Evolutionary conservation across 2,329 filamentous ascomycete genomes (phyloP).

Genomic region (Fonsecaea pedrosoi): DNA sequence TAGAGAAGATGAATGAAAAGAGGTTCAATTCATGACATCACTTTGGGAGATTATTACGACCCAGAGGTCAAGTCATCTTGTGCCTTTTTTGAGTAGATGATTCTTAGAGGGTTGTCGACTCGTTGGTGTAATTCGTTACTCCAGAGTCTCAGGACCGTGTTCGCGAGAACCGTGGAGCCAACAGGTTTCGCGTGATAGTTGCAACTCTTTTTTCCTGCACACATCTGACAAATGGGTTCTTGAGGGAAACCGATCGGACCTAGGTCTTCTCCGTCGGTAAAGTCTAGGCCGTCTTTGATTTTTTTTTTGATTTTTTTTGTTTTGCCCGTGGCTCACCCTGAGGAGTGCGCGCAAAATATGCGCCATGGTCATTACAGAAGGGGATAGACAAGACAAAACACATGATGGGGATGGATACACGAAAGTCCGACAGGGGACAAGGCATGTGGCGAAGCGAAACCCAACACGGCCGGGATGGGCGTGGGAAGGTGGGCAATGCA

Average conservation of each 20-base stretch:
- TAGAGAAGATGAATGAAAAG: background rate
- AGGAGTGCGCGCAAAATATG: background rate
- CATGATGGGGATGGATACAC: background rate
- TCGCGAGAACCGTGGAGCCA: background rate
- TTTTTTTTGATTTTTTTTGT: background rate
- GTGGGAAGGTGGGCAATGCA: background rate
- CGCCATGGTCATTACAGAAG: background rate
- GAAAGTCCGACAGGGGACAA: background rate
- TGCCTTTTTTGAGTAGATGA: background rate
- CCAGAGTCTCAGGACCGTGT: background rate
- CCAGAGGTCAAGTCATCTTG: background rate
- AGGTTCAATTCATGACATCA: background rate
- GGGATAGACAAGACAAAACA: background rate
- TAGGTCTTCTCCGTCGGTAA: slow-evolving; percentile 27
- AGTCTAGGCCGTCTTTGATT: background rate
- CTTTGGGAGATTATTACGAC: background rate
- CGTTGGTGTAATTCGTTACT: slow-evolving; percentile 2
- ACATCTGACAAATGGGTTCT: slow-evolving; percentile 17
- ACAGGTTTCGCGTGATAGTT: background rate
- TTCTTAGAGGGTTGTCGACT: background rate
- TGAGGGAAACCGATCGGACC: background rate
- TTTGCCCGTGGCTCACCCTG: background rate
- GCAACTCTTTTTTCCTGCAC: slow-evolving; percentile 6
- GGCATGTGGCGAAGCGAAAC: background rate
- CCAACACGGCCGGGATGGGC: background rate